phyloP scores from a whole-genome alignment of 495 filamentous ascomycete genomes.

The Zalerion maritima region DNA sequence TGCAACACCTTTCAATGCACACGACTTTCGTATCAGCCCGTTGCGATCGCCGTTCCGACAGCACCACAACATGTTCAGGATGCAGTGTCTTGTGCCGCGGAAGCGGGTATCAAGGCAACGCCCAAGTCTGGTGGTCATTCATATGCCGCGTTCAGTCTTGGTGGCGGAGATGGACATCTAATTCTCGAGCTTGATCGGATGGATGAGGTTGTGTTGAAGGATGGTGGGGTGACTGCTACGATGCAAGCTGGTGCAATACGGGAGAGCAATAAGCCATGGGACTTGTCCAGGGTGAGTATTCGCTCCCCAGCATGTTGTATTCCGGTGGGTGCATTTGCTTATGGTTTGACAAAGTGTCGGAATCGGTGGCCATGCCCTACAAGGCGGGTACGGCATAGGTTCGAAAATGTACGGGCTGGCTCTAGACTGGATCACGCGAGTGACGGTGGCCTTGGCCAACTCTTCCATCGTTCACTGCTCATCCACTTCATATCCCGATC shows the following conservation, averaged over 20 bases:
- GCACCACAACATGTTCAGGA: slow-evolving; percentile 24
- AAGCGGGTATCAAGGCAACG: slow-evolving; percentile 26
- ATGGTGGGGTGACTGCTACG: slow-evolving; percentile 22
- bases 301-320: no score
- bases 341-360: slow-evolving; percentile 18
- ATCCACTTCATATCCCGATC: slow-evolving; percentile 23
- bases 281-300: slow-evolving; percentile 30
- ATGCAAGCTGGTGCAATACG: slow-evolving; percentile 25
- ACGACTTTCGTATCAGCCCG: slow-evolving; percentile 21
- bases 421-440: slow-evolving; percentile 26
- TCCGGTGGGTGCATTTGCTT: no score
- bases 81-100: slow-evolving; percentile 25
- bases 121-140: slow-evolving; percentile 32
- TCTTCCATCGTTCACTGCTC: slow-evolving; percentile 22
- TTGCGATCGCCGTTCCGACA: slow-evolving; percentile 26
- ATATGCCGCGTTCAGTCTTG: slow-evolving; percentile 30
- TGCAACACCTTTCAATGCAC: slow-evolving; percentile 32
- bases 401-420: slow-evolving; percentile 30
- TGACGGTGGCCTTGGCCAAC: slow-evolving; percentile 30
- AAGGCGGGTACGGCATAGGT: slow-evolving; percentile 32
- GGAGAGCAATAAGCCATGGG: slow-evolving; percentile 27
- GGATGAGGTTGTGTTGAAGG: slow-evolving; percentile 25
- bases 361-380: slow-evolving; percentile 27
- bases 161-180: slow-evolving; percentile 32
- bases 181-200: slow-evolving; percentile 29